A percentile compares a stretch with the other conserved stretches of the same genome.
Conservation (phyloP, 306 rosid species). For the Vicia villosa region DNA sequence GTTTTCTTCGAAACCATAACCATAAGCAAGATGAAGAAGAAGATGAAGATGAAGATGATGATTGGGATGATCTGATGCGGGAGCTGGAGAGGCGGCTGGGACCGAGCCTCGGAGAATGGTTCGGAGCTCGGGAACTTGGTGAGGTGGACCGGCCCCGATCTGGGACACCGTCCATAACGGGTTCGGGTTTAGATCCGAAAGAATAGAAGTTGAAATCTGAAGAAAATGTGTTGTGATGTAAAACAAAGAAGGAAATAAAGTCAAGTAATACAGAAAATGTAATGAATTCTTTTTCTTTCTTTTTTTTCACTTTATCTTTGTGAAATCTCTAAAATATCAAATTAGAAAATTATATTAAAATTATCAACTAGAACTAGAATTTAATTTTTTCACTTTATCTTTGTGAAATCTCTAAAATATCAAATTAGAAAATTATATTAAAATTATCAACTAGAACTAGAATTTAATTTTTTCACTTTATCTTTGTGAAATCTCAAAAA, state of each 20-base stretch:
- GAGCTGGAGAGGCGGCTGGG: conserved; percentile 62
- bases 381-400: too few species aligned
- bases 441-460: too few species aligned
- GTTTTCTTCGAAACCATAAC: conserved; percentile 62
- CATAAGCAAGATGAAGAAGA: conserved; percentile 10
- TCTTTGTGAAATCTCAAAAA: too few species aligned
- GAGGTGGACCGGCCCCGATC: conserved; percentile 49
- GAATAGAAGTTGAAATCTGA: conserved; percentile 1
- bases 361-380: too few species aligned
- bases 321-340: too few species aligned
- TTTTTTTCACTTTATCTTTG: too few species aligned
- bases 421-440: too few species aligned
- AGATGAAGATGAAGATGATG: conserved; percentile 37
- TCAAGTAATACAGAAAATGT: background rate
- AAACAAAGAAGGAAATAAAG: background rate
- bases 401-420: too few species aligned
- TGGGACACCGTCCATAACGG: conserved; percentile 21
- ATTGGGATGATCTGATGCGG: conserved; percentile 49
- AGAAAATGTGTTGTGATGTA: background rate
- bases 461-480: too few species aligned
- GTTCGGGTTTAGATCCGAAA: conserved; percentile 38
- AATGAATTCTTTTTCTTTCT: background rate
- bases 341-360: too few species aligned
- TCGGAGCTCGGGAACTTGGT: conserved; percentile 55
- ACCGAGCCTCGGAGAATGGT: conserved; percentile 53